These are phyloP conservation scores for Streptanthus diversifolius DNA, from an alignment of 345 rosid species.

Conservation along the genomic window DNA sequence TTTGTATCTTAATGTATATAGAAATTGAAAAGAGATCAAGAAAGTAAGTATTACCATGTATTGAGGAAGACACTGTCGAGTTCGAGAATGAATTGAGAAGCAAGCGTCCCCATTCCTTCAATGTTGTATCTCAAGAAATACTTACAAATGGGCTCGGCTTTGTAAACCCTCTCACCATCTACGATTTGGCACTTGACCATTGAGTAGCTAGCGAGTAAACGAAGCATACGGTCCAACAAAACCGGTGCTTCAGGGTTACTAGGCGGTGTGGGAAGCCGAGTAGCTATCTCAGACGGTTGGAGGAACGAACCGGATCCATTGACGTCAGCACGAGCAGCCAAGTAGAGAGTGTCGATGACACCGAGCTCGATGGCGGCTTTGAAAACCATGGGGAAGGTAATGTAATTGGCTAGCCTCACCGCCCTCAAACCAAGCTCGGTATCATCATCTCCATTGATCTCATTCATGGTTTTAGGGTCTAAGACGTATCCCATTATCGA, in stretches of 20 bases:
- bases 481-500: neutral
- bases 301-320: slow-evolving; percentile 14
- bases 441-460: neutral
- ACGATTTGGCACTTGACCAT: no score
- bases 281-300: slow-evolving; percentile 9
- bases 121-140: slow-evolving; percentile 22
- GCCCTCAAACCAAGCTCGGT: slow-evolving; percentile 18
- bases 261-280: slow-evolving; percentile 22
- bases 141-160: slow-evolving; percentile 15
- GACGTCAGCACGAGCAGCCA: neutral
- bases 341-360: slow-evolving; percentile 25
- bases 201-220: no score
- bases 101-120: slow-evolving; percentile 19
- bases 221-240: no score
- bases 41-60: slow-evolving; percentile 10
- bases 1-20: neutral
- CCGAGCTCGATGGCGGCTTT: slow-evolving; percentile 32
- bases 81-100: slow-evolving; percentile 13
- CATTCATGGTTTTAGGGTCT: neutral
- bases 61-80: slow-evolving; percentile 24
- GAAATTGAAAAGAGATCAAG: neutral
- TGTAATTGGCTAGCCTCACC: slow-evolving; percentile 22
- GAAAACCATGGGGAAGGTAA: slow-evolving; percentile 28
- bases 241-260: no score
- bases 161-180: slow-evolving; percentile 13